Base-by-base conservation (phyloP, 192 early-diverging fungal species). In the Podila verticillata region DNA sequence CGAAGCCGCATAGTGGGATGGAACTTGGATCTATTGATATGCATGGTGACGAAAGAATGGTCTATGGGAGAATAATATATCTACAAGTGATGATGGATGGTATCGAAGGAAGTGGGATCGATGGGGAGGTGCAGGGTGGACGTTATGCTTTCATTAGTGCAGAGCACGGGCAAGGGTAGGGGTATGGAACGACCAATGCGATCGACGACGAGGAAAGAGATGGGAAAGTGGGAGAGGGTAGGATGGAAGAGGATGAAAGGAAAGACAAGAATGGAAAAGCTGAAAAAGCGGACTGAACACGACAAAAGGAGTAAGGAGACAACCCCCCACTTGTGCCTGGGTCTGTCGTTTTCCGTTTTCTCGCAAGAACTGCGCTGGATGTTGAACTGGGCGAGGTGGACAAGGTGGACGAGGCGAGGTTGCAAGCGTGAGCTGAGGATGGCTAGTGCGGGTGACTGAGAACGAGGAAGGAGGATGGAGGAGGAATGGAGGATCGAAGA, bases 401-500 rank as follows among this genome's bases (percentile, higher is more conserved):
- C 39, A 15, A 44, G 39, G 39, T 44, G 39, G 39, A 44, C 39
- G 17, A 44, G 39, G 15, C 17, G 39, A 44, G 39, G 39, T 17
- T 44, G 39, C 39, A 15, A 44, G 39, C 39, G 39, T 44, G 39
- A 44, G 39, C 12, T 44, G 39, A 44, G 39, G 39, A 44, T 44
- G 39, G 39, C 39, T 15, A 15, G 39, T 44, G 39, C 39, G 39
- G 39, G 39, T 44, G 39, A 44, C 39, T 44, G 39, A 44, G 39
- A 17, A 15, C 3, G 12, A 44, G 39, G 36, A 44, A 15, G 39
- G 17, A 15, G 51, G 22, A 54, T 54, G 51, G 51, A 44, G 39
- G 39, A 44, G 39, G 51, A 54, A 54, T 54, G 51, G 51, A 54
- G 51, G 24, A 54, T 54, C n/a, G 51, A 54, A 26, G 51, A 47